Conservation (phyloP, 2,329 filamentous ascomycete genomes). For the Fusarium redolens region DNA sequence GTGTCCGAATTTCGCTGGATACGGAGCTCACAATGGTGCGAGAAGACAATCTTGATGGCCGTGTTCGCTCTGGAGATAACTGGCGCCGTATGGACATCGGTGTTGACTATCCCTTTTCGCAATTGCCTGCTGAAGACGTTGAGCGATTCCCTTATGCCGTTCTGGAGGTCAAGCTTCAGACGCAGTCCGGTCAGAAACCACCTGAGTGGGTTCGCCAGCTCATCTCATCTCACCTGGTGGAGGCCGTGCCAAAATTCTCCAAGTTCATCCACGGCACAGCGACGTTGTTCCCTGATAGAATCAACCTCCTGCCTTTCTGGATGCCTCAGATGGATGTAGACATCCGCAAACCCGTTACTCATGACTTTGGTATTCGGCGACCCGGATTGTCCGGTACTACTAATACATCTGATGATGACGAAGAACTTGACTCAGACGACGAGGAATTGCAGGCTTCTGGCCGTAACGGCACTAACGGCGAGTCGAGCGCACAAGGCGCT, state of each 20-base stretch:
- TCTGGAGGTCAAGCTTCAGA: constrained; percentile 97
- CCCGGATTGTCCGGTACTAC: constrained; percentile 79
- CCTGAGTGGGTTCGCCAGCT: constrained; percentile 97
- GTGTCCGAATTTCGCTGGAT: constrained; percentile 95
- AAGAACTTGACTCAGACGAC: constrained; percentile 76
- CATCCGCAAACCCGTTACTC: constrained; percentile 90
- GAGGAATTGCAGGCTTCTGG: constrained; percentile 56
- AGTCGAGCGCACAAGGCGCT: constrained; percentile 53
- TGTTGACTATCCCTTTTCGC: constrained; percentile 92
- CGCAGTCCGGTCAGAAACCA: constrained; percentile 92
- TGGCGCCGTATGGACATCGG: constrained; percentile 98
- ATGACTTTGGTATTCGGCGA: constrained; percentile 90
- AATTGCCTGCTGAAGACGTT: constrained; percentile 85
- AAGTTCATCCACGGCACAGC: constrained; percentile 98
- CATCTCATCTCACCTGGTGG: constrained; percentile 91
- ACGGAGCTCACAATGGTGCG: constrained; percentile 95
- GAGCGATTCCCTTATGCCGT: constrained; percentile 96
- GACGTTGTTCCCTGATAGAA: constrained; percentile 85
- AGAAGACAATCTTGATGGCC: constrained; percentile 93
- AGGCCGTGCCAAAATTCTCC: constrained; percentile 99
- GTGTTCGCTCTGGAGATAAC: constrained; percentile 80
- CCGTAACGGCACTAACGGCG: constrained; percentile 45
- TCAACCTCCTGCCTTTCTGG: constrained; percentile 95
- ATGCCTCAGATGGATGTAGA: constrained; percentile 98
- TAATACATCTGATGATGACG: constrained; percentile 81